Evolutionary conservation across 768 basidiomycete genomes (phyloP).

Genomic region (Tubosaeta brunneosetosa): DNA sequence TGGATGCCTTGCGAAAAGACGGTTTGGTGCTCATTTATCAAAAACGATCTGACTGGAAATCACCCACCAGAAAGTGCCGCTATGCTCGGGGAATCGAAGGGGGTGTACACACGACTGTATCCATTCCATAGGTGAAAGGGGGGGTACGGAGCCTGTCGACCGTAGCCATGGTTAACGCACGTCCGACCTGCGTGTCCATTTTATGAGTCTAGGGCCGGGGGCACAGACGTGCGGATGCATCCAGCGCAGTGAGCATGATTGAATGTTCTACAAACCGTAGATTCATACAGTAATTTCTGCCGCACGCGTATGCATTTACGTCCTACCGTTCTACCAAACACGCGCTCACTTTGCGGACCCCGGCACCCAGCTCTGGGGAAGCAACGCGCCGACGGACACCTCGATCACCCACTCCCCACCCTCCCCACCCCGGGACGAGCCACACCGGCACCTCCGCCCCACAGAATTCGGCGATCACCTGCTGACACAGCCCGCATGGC

Average conservation of each 20-base stretch:
- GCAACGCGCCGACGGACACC: constrained; percentile 64
- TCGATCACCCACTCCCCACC: constrained; percentile 43
- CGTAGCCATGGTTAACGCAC: not conserved
- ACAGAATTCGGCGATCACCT: constrained; percentile 86
- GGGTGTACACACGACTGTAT: not conserved
- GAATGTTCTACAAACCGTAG: too few species aligned
- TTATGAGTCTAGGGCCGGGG: not conserved
- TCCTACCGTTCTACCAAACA: too few species aligned
- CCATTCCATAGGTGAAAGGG: not conserved
- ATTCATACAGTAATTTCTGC: too few species aligned
- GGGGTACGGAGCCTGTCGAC: not conserved
- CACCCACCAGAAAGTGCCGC: not conserved
- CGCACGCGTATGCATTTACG: too few species aligned
- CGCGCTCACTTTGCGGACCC: too few species aligned
- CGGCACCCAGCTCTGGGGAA: too few species aligned
- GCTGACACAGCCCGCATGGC: constrained; percentile 92
- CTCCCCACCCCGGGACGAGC: constrained; percentile 53
- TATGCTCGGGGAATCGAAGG: not conserved
- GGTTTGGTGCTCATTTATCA: not conserved
- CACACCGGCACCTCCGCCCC: constrained; percentile 65
- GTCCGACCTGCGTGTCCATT: not conserved
- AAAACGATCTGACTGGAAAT: not conserved
- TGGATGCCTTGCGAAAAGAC: not conserved
- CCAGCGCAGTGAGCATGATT: not conserved
- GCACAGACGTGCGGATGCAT: not conserved